Conservation (phyloP, 768 basidiomycete species). For the Astraeus odoratus region DNA sequence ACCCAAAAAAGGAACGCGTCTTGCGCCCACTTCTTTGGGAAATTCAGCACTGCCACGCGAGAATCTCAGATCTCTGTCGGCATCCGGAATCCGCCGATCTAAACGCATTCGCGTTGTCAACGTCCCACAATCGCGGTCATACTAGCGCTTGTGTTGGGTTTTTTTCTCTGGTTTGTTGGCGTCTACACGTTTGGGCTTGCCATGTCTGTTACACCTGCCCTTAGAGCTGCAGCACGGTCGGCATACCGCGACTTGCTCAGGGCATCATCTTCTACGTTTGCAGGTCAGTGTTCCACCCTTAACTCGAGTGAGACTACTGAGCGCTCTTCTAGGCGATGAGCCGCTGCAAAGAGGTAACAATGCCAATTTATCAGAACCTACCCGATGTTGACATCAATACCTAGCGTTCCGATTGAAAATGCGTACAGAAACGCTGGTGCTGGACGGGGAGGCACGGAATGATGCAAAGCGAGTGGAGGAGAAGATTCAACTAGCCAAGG, state of each 20-base stretch:
- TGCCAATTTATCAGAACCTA: background rate
- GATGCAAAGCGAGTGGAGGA: conserved; percentile 46
- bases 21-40: conserved; percentile 29
- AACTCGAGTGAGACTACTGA: background rate
- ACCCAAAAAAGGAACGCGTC: conserved; percentile 35
- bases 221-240: conserved; percentile 61
- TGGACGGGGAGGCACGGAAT: conserved; percentile 33
- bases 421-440: conserved; percentile 42
- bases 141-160: too few species aligned
- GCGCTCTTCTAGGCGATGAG: conserved; percentile 42
- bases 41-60: background rate
- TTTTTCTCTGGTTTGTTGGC: too few species aligned
- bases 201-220: conserved; percentile 50
- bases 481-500: conserved; percentile 52
- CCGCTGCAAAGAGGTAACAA: conserved; percentile 42
- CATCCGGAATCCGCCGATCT: conserved; percentile 8
- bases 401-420: conserved; percentile 72
- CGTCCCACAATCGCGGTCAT: too few species aligned
- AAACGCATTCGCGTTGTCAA: too few species aligned
- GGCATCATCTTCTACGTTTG: conserved; percentile 59
- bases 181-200: background rate
- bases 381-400: conserved; percentile 4
- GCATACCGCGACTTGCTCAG: conserved; percentile 70
- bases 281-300: conserved; percentile 33
- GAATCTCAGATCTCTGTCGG: conserved; percentile 29